A percentile compares a stretch with the other conserved stretches of the same genome.
Evolutionary conservation across 108 stramenopile species (phyloP).

Genomic region (Aurantiochytrium sp.): DNA sequence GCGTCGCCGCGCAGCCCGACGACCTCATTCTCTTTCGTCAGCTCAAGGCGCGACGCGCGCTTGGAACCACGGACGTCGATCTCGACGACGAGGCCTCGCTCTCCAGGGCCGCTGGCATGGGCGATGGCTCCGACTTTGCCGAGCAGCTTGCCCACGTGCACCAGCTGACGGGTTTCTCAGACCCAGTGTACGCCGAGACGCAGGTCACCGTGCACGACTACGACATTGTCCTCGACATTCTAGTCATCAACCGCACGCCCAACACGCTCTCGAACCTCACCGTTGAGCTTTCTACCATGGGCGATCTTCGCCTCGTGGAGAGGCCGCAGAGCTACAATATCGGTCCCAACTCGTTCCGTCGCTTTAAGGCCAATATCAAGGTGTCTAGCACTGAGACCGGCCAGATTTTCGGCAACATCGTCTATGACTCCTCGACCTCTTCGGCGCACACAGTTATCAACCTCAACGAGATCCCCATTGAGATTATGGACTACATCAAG

Average conservation of each 20-base stretch:
- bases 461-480: conserved; percentile 96
- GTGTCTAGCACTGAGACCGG: conserved; percentile 97
- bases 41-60: conserved; percentile 59
- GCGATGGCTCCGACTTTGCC: conserved; percentile 25
- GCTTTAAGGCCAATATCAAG: conserved; percentile 91
- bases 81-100: conserved; percentile 96
- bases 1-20: conserved; percentile 65
- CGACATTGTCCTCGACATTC: conserved; percentile 93
- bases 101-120: conserved; percentile 79
- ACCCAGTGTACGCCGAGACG: conserved; percentile 98
- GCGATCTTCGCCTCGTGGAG: conserved; percentile 98
- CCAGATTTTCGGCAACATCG: conserved; percentile 98
- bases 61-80: conserved; percentile 81
- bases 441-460: conserved; percentile 91
- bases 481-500: conserved; percentile 99
- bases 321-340: conserved; percentile 87
- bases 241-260: conserved; percentile 93
- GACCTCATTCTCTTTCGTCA: conserved; percentile 98
- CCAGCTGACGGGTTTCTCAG: conserved; percentile 92
- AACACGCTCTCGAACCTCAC: conserved; percentile 88
- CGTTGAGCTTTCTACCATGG: conserved; percentile 95
- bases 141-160: conserved; percentile 80
- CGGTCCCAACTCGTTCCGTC: conserved; percentile 85
- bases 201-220: conserved; percentile 95
- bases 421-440: conserved; percentile 77